These are phyloP conservation scores for Hericium alpestre DNA, from an alignment of 768 basidiomycete species.

Conservation along the genomic window DNA sequence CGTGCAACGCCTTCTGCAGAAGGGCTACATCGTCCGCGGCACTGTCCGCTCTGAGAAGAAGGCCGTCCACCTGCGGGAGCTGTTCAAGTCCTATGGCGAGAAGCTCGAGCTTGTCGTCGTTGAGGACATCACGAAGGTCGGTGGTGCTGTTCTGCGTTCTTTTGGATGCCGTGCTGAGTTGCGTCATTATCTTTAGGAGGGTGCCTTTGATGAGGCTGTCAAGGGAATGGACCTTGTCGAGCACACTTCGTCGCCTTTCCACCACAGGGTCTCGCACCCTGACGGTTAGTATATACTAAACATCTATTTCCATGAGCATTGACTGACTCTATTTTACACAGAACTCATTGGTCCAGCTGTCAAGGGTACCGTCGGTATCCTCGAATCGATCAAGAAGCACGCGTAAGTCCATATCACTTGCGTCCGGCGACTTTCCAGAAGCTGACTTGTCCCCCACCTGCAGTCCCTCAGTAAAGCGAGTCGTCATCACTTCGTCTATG, in stretches of 20 bases:
- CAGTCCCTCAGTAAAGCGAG: constrained; percentile 26
- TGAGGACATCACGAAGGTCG: constrained; percentile 33
- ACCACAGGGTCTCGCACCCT: constrained; percentile 15
- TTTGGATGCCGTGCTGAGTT: background rate
- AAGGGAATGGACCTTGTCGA: constrained; percentile 30
- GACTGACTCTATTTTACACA: background rate
- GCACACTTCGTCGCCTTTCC: constrained; percentile 26
- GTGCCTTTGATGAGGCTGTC: constrained; percentile 34
- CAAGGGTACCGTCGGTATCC: constrained; percentile 26
- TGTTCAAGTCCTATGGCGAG: constrained; percentile 26
- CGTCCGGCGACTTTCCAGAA: background rate
- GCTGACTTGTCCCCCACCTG: background rate
- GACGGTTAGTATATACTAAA: constrained; percentile 5
- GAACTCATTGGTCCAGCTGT: constrained; percentile 30
- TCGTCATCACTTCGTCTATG: constrained; percentile 33
- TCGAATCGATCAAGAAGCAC: constrained; percentile 23
- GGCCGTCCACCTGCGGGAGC: constrained; percentile 28
- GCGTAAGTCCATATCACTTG: constrained; percentile 12
- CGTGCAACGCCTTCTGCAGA: constrained; percentile 22
- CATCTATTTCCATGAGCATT: background rate
- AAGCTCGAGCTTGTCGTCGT: constrained; percentile 34
- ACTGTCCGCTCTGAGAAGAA: constrained; percentile 35
- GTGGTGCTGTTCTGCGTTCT: background rate
- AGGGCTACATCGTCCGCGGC: constrained; percentile 30
- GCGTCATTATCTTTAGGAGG: constrained; percentile 3